A percentile compares a stretch with the other conserved stretches of the same genome.
phyloP scores from a whole-genome alignment of 257 asterid species.

The Verbascum thapsus region DNA sequence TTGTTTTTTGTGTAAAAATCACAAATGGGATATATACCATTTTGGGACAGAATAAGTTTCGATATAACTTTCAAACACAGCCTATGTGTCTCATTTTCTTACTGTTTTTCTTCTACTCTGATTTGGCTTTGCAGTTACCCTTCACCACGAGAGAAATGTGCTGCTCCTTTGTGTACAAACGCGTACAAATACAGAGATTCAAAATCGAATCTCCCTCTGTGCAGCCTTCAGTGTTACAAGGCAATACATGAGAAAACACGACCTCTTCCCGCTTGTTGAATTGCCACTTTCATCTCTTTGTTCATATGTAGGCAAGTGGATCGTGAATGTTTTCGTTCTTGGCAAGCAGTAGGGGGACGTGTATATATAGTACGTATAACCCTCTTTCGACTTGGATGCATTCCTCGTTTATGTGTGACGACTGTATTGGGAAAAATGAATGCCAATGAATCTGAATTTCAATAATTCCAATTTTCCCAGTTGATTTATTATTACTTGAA shows the following conservation, averaged over 20 bases:
- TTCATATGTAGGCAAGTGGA: neutral
- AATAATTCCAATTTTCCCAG: too few species aligned
- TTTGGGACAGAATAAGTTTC: too few species aligned
- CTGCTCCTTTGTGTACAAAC: conserved; percentile 72
- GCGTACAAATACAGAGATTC: conserved; percentile 77
- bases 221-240: conserved; percentile 82
- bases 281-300: neutral
- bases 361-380: neutral
- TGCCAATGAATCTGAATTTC: neutral
- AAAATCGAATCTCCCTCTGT: conserved; percentile 72
- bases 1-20: too few species aligned
- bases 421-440: neutral
- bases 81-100: too few species aligned
- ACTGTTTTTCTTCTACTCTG: too few species aligned
- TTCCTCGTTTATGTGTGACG: neutral
- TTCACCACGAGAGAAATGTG: conserved; percentile 81
- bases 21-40: too few species aligned
- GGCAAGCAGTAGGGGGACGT: neutral
- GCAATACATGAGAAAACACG: conserved; percentile 50
- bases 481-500: too few species aligned
- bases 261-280: conserved; percentile 48
- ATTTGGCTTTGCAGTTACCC: conserved; percentile 60
- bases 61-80: too few species aligned
- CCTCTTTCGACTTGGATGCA: neutral
- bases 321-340: neutral